Conservation (phyloP, 1,284 basidiomycete species). For the Microbotryum scabiosae region DNA sequence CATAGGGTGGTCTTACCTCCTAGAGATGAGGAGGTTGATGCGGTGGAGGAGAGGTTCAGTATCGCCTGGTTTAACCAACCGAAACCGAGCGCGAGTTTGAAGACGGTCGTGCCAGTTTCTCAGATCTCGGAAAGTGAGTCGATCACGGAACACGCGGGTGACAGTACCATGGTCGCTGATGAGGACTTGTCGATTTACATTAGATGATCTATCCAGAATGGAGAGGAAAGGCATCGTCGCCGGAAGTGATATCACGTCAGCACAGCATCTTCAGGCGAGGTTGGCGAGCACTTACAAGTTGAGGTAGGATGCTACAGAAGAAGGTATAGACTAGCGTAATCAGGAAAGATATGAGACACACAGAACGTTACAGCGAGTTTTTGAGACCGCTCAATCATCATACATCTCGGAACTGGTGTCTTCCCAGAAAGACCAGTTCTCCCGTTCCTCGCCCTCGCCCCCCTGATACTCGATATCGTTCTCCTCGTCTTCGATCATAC, state of each 20-base stretch:
- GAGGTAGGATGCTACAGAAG: neutral
- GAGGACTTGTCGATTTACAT: neutral
- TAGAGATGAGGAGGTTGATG: too few relatives aligned
- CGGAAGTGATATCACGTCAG: conserved; percentile 13
- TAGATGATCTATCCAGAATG: conserved; percentile 25
- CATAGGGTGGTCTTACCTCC: conserved; percentile 23
- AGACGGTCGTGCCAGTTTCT: conserved; percentile 19
- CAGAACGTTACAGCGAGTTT: too few relatives aligned
- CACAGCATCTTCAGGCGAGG: conserved; percentile 18
- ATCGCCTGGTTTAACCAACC: conserved; percentile 31
- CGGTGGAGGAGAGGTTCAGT: conserved; percentile 15
- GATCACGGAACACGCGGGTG: neutral
- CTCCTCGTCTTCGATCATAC: too few relatives aligned
- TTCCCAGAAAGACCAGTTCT: too few relatives aligned
- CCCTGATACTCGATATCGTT: too few relatives aligned
- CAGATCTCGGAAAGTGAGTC: conserved; percentile 17
- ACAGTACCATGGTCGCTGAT: neutral
- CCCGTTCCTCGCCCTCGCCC: too few relatives aligned
- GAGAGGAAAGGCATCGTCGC: conserved; percentile 23
- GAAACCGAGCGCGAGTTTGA: conserved; percentile 8
- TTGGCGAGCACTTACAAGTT: conserved; percentile 23
- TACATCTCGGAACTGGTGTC: too few relatives aligned
- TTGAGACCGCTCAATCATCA: too few relatives aligned
- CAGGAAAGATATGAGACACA: too few relatives aligned
- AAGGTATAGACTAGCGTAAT: too few relatives aligned